Percentiles rank a stretch among this genome's conserved stretches.
These are phyloP conservation scores for Aspergillus cristatus DNA, from an alignment of 495 filamentous ascomycete species.

Conservation along the genomic window DNA sequence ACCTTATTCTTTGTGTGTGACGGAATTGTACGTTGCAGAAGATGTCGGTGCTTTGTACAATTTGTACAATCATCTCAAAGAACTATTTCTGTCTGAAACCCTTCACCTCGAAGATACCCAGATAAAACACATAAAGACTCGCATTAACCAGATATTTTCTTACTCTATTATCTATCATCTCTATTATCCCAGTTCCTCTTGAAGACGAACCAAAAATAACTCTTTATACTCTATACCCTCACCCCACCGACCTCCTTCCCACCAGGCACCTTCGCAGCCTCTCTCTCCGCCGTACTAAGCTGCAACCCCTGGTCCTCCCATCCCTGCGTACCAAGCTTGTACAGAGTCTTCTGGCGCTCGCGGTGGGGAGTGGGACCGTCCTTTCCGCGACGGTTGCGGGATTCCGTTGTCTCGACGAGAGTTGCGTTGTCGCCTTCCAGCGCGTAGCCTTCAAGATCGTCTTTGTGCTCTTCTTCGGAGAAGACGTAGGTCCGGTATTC, in stretches of 20 bases:
- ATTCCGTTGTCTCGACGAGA: constrained; percentile 54
- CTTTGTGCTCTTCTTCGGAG: constrained; percentile 29
- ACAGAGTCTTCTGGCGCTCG: constrained; percentile 29
- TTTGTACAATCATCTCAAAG: no score
- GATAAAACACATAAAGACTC: no score
- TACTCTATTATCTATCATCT: constrained; percentile 1
- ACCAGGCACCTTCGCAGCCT: constrained; percentile 25
- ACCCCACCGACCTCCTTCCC: constrained; percentile 29
- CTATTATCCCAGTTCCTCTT: no score
- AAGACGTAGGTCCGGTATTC: constrained; percentile 74
- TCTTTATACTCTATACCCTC: constrained; percentile 16
- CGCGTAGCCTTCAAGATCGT: constrained; percentile 28
- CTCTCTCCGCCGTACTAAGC: constrained; percentile 31
- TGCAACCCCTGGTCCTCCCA: constrained; percentile 39
- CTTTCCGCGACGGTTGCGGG: constrained; percentile 47
- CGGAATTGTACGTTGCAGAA: no score
- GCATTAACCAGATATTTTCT: constrained; percentile 1
- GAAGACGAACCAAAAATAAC: not conserved
- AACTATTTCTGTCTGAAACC: no score
- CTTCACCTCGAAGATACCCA: no score
- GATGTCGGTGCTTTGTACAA: no score
- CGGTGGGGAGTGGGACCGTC: constrained; percentile 23
- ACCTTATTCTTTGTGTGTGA: no score
- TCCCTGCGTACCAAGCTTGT: constrained; percentile 31
- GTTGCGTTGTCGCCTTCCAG: constrained; percentile 49